Percentiles rank a stretch among this genome's conserved stretches.
phyloP scores from a whole-genome alignment of 2,329 filamentous ascomycete species.

The Scedosporium dehoogii region DNA sequence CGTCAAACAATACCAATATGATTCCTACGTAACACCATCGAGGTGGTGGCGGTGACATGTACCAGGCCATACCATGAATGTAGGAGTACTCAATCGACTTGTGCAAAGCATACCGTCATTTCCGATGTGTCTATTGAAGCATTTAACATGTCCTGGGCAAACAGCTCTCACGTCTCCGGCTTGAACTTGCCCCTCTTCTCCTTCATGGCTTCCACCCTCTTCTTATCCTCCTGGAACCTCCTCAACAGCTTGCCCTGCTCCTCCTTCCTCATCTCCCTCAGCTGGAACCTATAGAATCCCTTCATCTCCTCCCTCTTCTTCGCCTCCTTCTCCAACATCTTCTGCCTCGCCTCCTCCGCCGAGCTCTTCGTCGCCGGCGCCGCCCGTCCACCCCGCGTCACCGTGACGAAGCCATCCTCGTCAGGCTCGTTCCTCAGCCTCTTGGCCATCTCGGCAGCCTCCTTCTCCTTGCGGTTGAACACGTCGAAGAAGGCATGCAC shows the following conservation, averaged over 20 bases:
- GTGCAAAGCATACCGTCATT: no score
- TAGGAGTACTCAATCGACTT: no score
- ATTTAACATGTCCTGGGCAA: no score
- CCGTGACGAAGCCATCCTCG: conserved; percentile 91
- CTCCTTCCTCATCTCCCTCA: conserved; percentile 67
- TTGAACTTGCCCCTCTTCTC: conserved; percentile 54
- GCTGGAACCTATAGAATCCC: conserved; percentile 80
- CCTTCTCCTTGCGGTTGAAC: conserved; percentile 65
- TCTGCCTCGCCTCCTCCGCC: conserved; percentile 48
- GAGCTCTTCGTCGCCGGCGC: conserved; percentile 69
- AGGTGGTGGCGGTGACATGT: no score
- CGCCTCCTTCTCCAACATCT: conserved; percentile 53
- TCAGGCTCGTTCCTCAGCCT: conserved; percentile 70
- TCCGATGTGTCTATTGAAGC: neutral
- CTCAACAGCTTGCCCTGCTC: conserved; percentile 57
- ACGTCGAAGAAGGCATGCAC: conserved; percentile 80
- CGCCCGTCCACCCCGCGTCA: conserved; percentile 65
- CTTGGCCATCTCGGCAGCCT: conserved; percentile 51
- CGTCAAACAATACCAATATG: no score
- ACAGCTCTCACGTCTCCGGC: conserved; percentile 30
- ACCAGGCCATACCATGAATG: no score
- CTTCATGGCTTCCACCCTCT: conserved; percentile 62
- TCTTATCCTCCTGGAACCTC: conserved; percentile 67
- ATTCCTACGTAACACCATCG: no score
- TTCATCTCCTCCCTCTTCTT: conserved; percentile 53